phyloP scores from a whole-genome alignment of 2,329 filamentous ascomycete genomes.

The Chaetothyriales sp. region DNA sequence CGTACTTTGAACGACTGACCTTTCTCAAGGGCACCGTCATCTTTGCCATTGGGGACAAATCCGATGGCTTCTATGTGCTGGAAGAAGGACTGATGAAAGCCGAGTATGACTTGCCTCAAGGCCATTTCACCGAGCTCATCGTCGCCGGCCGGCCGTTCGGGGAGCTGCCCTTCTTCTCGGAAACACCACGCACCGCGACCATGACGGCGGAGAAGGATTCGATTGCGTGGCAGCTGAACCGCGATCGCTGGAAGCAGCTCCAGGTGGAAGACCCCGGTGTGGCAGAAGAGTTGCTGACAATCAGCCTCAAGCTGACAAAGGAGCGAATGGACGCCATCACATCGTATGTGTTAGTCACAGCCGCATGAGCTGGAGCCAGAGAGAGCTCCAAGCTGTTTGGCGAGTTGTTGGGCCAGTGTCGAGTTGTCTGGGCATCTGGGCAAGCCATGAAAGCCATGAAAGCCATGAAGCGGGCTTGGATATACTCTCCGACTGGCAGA shows the following conservation, averaged over 20 bases:
- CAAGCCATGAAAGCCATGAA: too few relatives aligned
- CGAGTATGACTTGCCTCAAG: slow-evolving; percentile 83
- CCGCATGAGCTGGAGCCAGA: slow-evolving; percentile 6
- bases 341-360: slow-evolving; percentile 29
- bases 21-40: slow-evolving; percentile 56
- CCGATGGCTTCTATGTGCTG: slow-evolving; percentile 76
- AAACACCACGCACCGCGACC: slow-evolving; percentile 73
- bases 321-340: slow-evolving; percentile 72
- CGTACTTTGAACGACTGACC: slow-evolving; percentile 58
- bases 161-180: slow-evolving; percentile 89
- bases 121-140: slow-evolving; percentile 76
- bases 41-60: slow-evolving; percentile 60
- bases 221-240: slow-evolving; percentile 67
- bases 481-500: background rate
- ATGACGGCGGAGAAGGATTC: slow-evolving; percentile 70
- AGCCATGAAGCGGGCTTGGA: too few relatives aligned
- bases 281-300: slow-evolving; percentile 65
- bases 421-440: too few relatives aligned
- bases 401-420: too few relatives aligned
- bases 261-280: slow-evolving; percentile 61
- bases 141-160: slow-evolving; percentile 89
- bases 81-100: slow-evolving; percentile 78
- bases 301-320: slow-evolving; percentile 84
- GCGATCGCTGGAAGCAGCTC: slow-evolving; percentile 54
- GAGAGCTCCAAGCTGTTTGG: too few relatives aligned